Evolutionary conservation across 306 rosid genomes (phyloP).

Genomic region (Elaeagnus macrophylla): DNA sequence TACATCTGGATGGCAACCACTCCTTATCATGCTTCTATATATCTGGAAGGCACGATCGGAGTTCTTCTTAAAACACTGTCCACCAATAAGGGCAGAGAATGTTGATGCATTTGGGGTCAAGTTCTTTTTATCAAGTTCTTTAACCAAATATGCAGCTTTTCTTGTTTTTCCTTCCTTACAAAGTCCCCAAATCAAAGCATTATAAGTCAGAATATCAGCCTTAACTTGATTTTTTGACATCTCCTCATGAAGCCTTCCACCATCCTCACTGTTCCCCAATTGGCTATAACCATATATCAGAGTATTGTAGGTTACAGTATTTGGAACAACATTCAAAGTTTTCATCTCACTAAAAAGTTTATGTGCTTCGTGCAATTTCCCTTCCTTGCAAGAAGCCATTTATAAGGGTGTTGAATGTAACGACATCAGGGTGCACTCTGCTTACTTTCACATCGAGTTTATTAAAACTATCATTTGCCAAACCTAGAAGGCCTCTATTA

Average conservation of each 20-base stretch:
- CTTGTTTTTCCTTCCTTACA: constrained; percentile 79
- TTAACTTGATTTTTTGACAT: constrained; percentile 49
- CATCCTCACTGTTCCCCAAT: constrained; percentile 52
- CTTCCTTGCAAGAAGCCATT: constrained; percentile 61
- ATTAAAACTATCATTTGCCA: constrained; percentile 49
- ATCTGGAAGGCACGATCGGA: constrained; percentile 56
- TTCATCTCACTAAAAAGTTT: constrained; percentile 62
- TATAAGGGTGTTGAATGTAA: constrained; percentile 62
- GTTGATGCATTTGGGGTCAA: constrained; percentile 70
- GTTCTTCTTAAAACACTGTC: constrained; percentile 55
- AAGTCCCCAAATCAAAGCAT: constrained; percentile 73
- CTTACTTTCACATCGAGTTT: constrained; percentile 38
- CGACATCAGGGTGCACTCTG: constrained; percentile 47
- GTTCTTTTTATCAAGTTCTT: too few relatives aligned
- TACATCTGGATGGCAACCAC: constrained; percentile 48
- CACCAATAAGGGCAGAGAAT: constrained; percentile 59
- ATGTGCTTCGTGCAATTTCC: constrained; percentile 60
- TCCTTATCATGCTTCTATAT: constrained; percentile 66
- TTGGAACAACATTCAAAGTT: constrained; percentile 43
- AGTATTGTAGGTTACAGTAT: constrained; percentile 57
- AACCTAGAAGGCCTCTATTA: constrained; percentile 48
- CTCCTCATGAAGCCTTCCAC: constrained; percentile 55
- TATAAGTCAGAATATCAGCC: constrained; percentile 66
- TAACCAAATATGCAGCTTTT: constrained; percentile 66
- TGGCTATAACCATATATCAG: constrained; percentile 62